Conservation (phyloP, 768 basidiomycete genomes). For the Calocera cornea region DNA sequence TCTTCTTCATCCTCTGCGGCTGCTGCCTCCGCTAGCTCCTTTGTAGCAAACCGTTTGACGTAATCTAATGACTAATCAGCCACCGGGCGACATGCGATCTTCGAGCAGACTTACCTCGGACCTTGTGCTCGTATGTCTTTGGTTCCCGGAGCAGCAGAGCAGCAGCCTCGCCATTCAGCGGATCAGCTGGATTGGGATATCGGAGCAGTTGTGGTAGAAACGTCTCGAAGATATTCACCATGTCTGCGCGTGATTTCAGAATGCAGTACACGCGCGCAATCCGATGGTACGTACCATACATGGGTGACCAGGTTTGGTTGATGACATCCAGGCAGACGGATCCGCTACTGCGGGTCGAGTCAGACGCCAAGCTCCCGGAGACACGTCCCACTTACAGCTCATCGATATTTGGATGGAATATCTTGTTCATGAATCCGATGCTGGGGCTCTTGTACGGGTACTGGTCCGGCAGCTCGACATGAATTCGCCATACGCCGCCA, state of each 20-base stretch:
- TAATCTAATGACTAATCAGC: conserved; percentile 46
- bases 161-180: conserved; percentile 94
- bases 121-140: conserved; percentile 86
- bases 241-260: conserved; percentile 41
- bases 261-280: background rate
- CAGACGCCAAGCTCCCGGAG: conserved; percentile 10
- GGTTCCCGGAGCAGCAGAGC: conserved; percentile 95
- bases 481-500: conserved; percentile 98
- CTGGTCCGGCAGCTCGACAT: conserved; percentile 95
- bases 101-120: conserved; percentile 50
- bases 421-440: conserved; percentile 99
- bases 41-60: conserved; percentile 86
- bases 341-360: conserved; percentile 52
- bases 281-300: conserved; percentile 69
- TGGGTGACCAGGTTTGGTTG: conserved; percentile 99
- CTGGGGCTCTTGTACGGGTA: conserved; percentile 98
- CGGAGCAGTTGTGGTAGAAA: conserved; percentile 94
- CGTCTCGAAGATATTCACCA: conserved; percentile 99
- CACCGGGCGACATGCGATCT: background rate
- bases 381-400: conserved; percentile 56
- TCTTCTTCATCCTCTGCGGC: conserved; percentile 47
- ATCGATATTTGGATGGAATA: conserved; percentile 99
- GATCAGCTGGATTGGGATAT: conserved; percentile 97
- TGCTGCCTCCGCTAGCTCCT: conserved; percentile 73
- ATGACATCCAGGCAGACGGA: conserved; percentile 98